Percentiles rank a stretch among this genome's conserved stretches.
These are phyloP conservation scores for Rhizodiscina lignyota DNA, from an alignment of 495 filamentous ascomycete species.

Conservation along the genomic window DNA sequence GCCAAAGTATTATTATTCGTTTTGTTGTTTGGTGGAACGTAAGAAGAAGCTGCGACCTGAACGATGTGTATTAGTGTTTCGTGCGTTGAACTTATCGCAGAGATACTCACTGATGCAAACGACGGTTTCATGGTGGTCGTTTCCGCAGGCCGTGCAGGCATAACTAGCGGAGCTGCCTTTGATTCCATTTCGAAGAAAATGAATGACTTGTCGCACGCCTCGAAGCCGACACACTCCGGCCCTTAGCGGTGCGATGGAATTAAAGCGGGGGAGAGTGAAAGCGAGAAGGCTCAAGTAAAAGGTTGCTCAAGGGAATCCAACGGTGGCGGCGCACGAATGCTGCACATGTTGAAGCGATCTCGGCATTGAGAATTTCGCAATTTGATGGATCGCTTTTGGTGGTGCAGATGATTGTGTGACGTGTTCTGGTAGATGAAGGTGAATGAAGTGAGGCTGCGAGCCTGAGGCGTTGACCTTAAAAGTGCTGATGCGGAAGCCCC, in stretches of 20 bases:
- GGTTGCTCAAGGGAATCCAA: neutral
- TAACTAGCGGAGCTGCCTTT: neutral
- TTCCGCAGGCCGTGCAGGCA: neutral
- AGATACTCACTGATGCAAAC: conserved; percentile 34
- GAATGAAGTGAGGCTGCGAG: too few relatives aligned
- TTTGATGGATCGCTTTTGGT: neutral
- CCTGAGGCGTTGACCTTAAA: too few relatives aligned
- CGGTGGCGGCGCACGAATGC: neutral
- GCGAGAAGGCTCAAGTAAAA: conserved; percentile 1
- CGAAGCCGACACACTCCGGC: neutral
- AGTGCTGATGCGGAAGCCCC: too few relatives aligned
- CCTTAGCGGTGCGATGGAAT: too few relatives aligned
- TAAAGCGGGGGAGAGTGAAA: neutral
- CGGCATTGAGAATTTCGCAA: neutral
- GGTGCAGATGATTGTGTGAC: neutral
- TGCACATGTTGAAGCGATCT: neutral
- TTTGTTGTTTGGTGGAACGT: conserved; percentile 6
- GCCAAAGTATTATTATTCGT: neutral
- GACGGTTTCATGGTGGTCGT: conserved; percentile 19
- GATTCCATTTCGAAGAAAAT: neutral
- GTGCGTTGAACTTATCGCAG: conserved; percentile 1
- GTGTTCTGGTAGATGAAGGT: neutral
- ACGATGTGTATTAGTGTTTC: conserved; percentile 10
- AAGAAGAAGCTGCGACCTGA: conserved; percentile 36
- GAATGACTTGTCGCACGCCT: too few relatives aligned